Evolutionary conservation across 2,329 filamentous ascomycete genomes (phyloP).

Genomic region (Pezicula carpinea): DNA sequence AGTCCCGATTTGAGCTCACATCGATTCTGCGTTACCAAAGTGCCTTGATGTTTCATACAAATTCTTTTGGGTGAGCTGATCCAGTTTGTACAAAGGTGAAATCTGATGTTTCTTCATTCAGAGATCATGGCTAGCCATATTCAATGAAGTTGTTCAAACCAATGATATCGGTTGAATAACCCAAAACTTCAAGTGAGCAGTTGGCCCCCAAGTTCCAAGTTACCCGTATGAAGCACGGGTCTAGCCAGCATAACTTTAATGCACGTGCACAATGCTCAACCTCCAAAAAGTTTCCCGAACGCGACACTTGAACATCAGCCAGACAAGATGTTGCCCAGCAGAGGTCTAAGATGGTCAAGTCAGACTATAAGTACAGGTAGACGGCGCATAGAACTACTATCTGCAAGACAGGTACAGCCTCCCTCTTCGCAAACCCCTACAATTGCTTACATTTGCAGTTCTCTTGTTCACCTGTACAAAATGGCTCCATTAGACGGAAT

Average conservation of each 20-base stretch:
- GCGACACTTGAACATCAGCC: conserved; percentile 9
- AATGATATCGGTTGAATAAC: too few relatives aligned
- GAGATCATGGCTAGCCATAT: too few relatives aligned
- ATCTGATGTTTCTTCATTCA: too few relatives aligned
- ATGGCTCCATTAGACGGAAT: conserved; percentile 19
- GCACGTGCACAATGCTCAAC: conserved; percentile 3
- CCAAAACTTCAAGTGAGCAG: too few relatives aligned
- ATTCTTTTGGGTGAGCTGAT: too few relatives aligned
- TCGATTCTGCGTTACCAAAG: too few relatives aligned
- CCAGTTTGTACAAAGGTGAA: too few relatives aligned
- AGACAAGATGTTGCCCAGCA: conserved; percentile 48
- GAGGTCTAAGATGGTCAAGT: conserved; percentile 44
- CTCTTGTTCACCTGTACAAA: conserved; percentile 24
- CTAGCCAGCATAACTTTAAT: conserved; percentile 1
- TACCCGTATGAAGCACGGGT: neutral
- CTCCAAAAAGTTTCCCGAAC: conserved; percentile 26
- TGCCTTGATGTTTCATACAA: too few relatives aligned
- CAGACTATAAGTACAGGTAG: conserved; percentile 34
- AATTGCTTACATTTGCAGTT: conserved; percentile 23
- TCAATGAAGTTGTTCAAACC: too few relatives aligned
- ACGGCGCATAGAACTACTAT: conserved; percentile 33
- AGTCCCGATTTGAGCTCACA: too few relatives aligned
- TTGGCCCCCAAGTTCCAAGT: too few relatives aligned
- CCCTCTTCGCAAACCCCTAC: neutral
- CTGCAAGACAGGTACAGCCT: conserved; percentile 24